These are phyloP conservation scores for Coriolopsis trogii DNA, from an alignment of 1,284 basidiomycete genomes.

Conservation along the genomic window DNA sequence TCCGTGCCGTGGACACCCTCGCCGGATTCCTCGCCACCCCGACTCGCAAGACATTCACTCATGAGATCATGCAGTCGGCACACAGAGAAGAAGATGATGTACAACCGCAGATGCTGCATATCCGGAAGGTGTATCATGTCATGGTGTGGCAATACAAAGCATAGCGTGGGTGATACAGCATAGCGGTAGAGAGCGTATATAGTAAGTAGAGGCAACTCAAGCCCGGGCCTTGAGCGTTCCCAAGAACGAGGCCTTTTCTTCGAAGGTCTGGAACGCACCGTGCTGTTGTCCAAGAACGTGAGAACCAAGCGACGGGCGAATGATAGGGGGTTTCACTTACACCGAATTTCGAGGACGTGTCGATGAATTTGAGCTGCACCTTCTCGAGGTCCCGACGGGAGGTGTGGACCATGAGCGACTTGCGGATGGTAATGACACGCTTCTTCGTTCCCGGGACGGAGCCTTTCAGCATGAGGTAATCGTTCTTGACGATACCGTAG, in stretches of 20 bases:
- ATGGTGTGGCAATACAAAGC: slow-evolving; percentile 42
- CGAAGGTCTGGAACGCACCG: slow-evolving; percentile 93
- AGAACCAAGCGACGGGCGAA: background rate
- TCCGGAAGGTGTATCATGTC: slow-evolving; percentile 27
- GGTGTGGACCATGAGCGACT: slow-evolving; percentile 87
- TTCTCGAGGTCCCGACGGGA: slow-evolving; percentile 93
- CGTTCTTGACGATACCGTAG: slow-evolving; percentile 98
- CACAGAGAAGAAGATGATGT: slow-evolving; percentile 12
- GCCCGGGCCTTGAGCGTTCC: slow-evolving; percentile 86
- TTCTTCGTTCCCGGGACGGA: slow-evolving; percentile 96
- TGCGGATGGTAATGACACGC: slow-evolving; percentile 93
- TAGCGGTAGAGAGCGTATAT: slow-evolving; percentile 32
- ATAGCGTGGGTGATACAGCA: slow-evolving; percentile 41
- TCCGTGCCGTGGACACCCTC: too few species aligned
- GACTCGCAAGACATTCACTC: too few species aligned
- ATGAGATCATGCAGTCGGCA: too few species aligned
- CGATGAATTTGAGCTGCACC: slow-evolving; percentile 98
- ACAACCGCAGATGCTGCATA: slow-evolving; percentile 22
- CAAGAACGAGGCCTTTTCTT: slow-evolving; percentile 95
- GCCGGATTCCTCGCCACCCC: too few species aligned
- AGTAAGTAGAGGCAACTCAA: slow-evolving; percentile 38
- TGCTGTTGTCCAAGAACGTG: slow-evolving; percentile 53
- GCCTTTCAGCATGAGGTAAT: slow-evolving; percentile 96
- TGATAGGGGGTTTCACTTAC: slow-evolving; percentile 46
- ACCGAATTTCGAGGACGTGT: slow-evolving; percentile 95